A percentile compares a stretch with the other conserved stretches of the same genome.
These are phyloP conservation scores for Ampelomyces quisqualis DNA, from an alignment of 2,329 filamentous ascomycete genomes.

Conservation along the genomic window DNA sequence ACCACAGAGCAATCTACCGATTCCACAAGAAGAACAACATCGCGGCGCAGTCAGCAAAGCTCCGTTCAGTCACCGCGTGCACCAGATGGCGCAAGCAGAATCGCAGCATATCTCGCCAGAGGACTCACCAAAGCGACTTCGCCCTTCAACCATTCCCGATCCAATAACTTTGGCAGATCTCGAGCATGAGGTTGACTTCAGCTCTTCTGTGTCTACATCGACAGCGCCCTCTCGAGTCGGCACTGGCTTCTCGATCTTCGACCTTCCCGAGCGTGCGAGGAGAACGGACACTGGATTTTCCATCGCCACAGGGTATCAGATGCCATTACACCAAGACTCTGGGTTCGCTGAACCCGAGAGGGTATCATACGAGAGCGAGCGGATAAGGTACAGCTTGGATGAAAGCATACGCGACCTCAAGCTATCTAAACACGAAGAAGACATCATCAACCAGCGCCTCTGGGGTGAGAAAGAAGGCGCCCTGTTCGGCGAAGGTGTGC, in stretches of 20 bases:
- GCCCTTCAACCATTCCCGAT: conserved; percentile 19
- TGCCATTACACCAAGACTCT: conserved; percentile 41
- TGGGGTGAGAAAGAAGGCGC: conserved; percentile 30
- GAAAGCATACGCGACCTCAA: conserved; percentile 21
- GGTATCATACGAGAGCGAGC: conserved; percentile 26
- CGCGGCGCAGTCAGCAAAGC: conserved; percentile 28
- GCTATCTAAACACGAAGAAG: conserved; percentile 13
- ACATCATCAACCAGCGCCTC: conserved; percentile 24
- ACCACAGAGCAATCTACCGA: conserved; percentile 9
- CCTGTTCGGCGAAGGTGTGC: conserved; percentile 21
- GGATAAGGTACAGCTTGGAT: conserved; percentile 29
- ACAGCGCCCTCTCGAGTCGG: conserved; percentile 26
- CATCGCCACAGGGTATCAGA: conserved; percentile 25
- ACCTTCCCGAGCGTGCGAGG: conserved; percentile 16
- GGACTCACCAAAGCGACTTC: conserved; percentile 5
- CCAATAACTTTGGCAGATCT: conserved; percentile 30
- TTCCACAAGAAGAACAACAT: conserved; percentile 13
- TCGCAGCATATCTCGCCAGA: conserved; percentile 7
- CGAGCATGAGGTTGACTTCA: conserved; percentile 35
- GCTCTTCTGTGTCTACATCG: conserved; percentile 28
- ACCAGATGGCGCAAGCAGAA: conserved; percentile 26
- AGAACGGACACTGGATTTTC: conserved; percentile 23
- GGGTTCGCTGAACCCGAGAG: conserved; percentile 31
- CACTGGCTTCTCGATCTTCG: conserved; percentile 32
- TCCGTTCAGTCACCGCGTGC: conserved; percentile 40